A percentile compares a stretch with the other conserved stretches of the same genome.
Evolutionary conservation across 1,139 yeast species (phyloP).

Genomic region (Diutina sp.): DNA sequence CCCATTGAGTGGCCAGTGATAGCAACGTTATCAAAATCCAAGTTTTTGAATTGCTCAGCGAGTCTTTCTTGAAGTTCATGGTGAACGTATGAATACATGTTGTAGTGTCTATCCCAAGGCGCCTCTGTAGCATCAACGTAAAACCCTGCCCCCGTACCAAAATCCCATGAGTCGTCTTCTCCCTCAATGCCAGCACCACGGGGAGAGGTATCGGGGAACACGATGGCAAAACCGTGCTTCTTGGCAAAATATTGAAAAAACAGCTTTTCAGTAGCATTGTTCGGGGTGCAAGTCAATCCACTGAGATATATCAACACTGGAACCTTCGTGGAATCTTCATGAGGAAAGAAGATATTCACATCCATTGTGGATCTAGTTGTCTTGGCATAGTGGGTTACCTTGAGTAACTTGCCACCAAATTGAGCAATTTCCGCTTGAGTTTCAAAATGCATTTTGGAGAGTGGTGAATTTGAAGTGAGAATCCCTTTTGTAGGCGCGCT

Average conservation of each 20-base stretch:
- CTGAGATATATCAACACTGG: slow-evolving; percentile 78
- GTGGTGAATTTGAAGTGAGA: no score
- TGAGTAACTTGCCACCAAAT: slow-evolving; percentile 14
- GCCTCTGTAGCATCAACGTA: slow-evolving; percentile 72
- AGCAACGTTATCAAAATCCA: slow-evolving; percentile 48
- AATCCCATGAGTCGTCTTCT: slow-evolving; percentile 77
- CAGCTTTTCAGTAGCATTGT: slow-evolving; percentile 92
- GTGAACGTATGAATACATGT: slow-evolving; percentile 78
- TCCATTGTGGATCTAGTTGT: slow-evolving; percentile 65
- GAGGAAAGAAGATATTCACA: slow-evolving; percentile 71
- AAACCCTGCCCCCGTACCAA: slow-evolving; percentile 94
- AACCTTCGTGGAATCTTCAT: slow-evolving; percentile 13
- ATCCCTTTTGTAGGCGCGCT: background rate
- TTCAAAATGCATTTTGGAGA: background rate
- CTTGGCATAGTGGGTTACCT: slow-evolving; percentile 61
- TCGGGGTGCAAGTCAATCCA: slow-evolving; percentile 89
- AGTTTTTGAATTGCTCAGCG: slow-evolving; percentile 28
- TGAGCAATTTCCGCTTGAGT: background rate
- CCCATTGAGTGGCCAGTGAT: slow-evolving; percentile 98
- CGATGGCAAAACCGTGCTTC: slow-evolving; percentile 72
- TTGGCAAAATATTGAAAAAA: slow-evolving; percentile 74
- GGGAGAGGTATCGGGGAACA: slow-evolving; percentile 96
- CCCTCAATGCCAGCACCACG: slow-evolving; percentile 80
- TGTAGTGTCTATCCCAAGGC: slow-evolving; percentile 63
- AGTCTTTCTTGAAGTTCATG: slow-evolving; percentile 52